Evolutionary conservation across 2,329 filamentous ascomycete genomes (phyloP).

Genomic region (Colletotrichum zoysiae): DNA sequence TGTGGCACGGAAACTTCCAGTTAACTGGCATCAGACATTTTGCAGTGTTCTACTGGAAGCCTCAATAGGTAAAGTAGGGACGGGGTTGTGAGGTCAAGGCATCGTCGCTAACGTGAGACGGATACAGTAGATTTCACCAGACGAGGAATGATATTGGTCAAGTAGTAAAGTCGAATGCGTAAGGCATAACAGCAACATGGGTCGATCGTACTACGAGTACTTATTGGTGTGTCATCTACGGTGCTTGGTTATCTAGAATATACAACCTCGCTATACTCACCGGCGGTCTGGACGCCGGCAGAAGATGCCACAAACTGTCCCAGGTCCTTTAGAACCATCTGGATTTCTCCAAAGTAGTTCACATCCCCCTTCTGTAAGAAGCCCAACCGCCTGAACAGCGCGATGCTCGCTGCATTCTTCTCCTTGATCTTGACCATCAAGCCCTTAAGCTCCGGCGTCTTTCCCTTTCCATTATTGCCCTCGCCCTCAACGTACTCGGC

Average conservation of each 20-base stretch:
- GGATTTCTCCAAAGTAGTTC: constrained; percentile 73
- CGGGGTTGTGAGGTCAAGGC: too few species aligned
- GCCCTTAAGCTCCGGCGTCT: constrained; percentile 53
- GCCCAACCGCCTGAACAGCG: constrained; percentile 64
- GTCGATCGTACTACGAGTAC: neutral
- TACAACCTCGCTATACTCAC: constrained; percentile 30
- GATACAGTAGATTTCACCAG: neutral
- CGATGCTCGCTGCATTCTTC: constrained; percentile 64
- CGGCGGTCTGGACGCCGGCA: constrained; percentile 13
- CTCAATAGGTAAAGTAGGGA: neutral
- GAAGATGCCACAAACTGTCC: constrained; percentile 29
- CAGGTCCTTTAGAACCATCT: constrained; percentile 58
- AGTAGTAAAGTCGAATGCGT: neutral
- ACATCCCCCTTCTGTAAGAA: constrained; percentile 65
- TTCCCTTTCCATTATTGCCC: constrained; percentile 6
- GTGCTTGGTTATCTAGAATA: constrained; percentile 20
- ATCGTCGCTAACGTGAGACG: neutral
- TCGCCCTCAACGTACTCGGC: constrained; percentile 53
- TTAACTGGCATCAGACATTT: neutral
- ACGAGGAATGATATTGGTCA: neutral
- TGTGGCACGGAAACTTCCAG: neutral
- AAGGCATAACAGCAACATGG: neutral
- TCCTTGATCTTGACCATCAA: constrained; percentile 72
- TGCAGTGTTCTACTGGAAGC: neutral
- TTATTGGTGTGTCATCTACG: neutral